phyloP scores from a whole-genome alignment of 2,329 filamentous ascomycete species.

The Pseudogymnoascus sp. region DNA sequence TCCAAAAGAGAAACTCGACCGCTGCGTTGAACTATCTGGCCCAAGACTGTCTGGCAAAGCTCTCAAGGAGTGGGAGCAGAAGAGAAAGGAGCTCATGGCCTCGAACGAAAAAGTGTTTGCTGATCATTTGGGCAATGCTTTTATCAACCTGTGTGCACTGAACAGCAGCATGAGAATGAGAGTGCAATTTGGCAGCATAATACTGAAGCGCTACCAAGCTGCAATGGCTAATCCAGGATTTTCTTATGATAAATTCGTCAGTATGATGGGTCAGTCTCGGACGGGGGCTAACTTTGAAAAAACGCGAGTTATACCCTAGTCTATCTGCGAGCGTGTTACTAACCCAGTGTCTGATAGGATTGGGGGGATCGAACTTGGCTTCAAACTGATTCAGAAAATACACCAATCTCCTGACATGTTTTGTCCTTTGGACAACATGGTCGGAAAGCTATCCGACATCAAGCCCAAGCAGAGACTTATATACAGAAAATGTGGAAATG shows the following conservation, averaged over 20 bases:
- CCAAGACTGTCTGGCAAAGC: conserved; percentile 13
- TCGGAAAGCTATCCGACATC: neutral
- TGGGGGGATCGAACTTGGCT: neutral
- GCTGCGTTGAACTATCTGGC: conserved; percentile 15
- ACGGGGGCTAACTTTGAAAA: conserved; percentile 22
- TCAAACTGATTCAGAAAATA: neutral
- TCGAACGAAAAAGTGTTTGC: conserved; percentile 17
- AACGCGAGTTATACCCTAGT: conserved; percentile 21
- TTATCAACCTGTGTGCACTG: conserved; percentile 19
- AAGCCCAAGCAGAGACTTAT: conserved; percentile 10
- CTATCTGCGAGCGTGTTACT: neutral
- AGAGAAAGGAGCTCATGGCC: conserved; percentile 11
- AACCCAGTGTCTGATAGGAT: conserved; percentile 1
- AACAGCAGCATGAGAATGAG: conserved; percentile 28
- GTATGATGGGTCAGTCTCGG: conserved; percentile 23
- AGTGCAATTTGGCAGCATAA: conserved; percentile 26
- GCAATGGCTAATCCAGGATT: conserved; percentile 16
- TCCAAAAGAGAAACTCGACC: neutral
- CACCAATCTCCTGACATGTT: conserved; percentile 1
- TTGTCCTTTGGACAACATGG: conserved; percentile 3
- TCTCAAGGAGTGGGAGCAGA: conserved; percentile 16
- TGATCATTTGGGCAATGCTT: conserved; percentile 17
- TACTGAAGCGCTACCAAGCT: conserved; percentile 19
- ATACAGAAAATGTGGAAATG: neutral
- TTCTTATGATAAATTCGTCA: conserved; percentile 20